Conservation (phyloP, 257 asterid genomes). For the Solanum etuberosum region DNA sequence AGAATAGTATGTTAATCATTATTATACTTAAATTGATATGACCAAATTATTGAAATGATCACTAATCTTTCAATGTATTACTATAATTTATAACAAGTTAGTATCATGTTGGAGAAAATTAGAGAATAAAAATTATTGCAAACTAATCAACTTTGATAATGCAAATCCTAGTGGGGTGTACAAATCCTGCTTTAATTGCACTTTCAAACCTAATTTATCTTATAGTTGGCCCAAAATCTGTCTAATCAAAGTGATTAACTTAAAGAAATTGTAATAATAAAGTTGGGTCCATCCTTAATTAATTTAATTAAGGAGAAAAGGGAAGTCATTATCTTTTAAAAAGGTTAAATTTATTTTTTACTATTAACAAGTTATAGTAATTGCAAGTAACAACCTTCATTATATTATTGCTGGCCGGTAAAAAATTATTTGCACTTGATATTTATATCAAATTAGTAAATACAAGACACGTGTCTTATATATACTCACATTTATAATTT, state of each 20-base stretch:
- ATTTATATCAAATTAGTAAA: not conserved
- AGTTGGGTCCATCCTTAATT: not conserved
- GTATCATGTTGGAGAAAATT: not conserved
- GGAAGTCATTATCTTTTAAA: not conserved
- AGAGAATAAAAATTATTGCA: not conserved
- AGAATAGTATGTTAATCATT: not conserved
- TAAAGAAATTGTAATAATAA: not conserved
- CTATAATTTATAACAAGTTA: not conserved
- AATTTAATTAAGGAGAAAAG: not conserved
- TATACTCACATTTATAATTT: not conserved
- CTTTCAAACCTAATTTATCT: not conserved
- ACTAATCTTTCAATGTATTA: not conserved
- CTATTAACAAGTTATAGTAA: not conserved
- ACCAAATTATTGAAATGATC: not conserved
- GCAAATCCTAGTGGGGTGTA: constrained; percentile 21
- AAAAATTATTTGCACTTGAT: not conserved
- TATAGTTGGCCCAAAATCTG: not conserved
- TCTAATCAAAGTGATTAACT: constrained; percentile 5
- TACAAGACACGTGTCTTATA: not conserved
- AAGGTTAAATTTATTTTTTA: not conserved
- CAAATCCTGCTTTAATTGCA: not conserved
- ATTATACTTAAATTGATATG: not conserved
- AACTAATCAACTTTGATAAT: not conserved
- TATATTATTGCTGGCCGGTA: not conserved
- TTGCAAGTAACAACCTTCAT: not conserved